Conservation (phyloP, 2,329 filamentous ascomycete genomes). For the Sarocladiaceae sp. region DNA sequence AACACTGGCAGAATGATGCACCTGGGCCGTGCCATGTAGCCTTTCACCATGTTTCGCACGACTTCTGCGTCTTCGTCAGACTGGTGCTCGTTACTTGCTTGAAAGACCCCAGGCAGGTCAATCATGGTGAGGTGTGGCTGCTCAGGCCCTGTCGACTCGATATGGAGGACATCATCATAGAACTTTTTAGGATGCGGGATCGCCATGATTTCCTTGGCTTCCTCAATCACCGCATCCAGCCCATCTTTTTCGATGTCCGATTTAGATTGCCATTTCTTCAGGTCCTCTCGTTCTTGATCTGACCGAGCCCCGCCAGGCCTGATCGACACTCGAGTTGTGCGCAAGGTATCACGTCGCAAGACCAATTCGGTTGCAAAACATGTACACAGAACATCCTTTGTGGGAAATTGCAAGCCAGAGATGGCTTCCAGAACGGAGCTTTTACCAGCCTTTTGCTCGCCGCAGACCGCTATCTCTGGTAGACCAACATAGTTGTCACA, state of each 20-base stretch:
- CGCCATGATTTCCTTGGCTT: constrained; percentile 45
- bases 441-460: constrained; percentile 60
- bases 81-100: constrained; percentile 42
- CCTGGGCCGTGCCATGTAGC: constrained; percentile 51
- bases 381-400: constrained; percentile 55
- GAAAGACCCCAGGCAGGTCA: constrained; percentile 54
- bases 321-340: constrained; percentile 28
- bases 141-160: constrained; percentile 44
- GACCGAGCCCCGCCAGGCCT: constrained; percentile 25
- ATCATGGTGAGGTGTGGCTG: constrained; percentile 53
- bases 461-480: constrained; percentile 52
- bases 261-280: constrained; percentile 11
- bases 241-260: constrained; percentile 13
- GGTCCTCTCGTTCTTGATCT: constrained; percentile 19
- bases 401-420: constrained; percentile 56
- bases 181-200: constrained; percentile 32
- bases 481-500: constrained; percentile 34
- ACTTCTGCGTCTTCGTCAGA: constrained; percentile 37
- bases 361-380: constrained; percentile 60
- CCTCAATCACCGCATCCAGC: constrained; percentile 28
- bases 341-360: constrained; percentile 38
- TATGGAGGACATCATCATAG: constrained; percentile 39
- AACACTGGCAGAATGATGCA: constrained; percentile 60
- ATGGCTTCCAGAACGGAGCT: constrained; percentile 63
- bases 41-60: constrained; percentile 42